Evolutionary conservation across 306 rosid genomes (phyloP).

Genomic region (Fragaria vesca): DNA sequence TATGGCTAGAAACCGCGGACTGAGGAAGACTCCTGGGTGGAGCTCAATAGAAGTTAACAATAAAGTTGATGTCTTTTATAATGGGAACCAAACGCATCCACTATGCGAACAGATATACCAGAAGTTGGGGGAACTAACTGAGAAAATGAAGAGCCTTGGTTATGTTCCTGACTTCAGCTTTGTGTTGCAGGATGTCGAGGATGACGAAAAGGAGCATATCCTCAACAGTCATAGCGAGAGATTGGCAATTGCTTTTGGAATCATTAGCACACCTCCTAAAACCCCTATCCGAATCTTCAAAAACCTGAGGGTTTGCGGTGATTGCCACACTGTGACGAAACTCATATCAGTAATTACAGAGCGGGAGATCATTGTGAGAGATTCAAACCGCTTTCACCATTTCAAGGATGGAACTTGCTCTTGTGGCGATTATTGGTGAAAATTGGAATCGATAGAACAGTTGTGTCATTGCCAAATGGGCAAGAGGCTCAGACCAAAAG

Average conservation of each 20-base stretch:
- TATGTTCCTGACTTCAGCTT: slow-evolving; percentile 46
- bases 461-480: background rate
- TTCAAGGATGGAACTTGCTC: slow-evolving; percentile 51
- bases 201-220: slow-evolving; percentile 53
- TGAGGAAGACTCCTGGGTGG: slow-evolving; percentile 54
- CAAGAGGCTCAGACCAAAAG: background rate
- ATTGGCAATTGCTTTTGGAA: slow-evolving; percentile 46
- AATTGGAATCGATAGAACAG: background rate
- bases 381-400: slow-evolving; percentile 53
- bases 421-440: slow-evolving; percentile 58
- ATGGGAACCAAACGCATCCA: slow-evolving; percentile 47
- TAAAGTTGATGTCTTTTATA: slow-evolving; percentile 49
- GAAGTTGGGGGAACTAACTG: slow-evolving; percentile 36
- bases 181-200: slow-evolving; percentile 58
- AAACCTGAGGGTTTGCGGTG: slow-evolving; percentile 53
- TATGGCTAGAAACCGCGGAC: slow-evolving; percentile 41
- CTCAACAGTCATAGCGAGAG: slow-evolving; percentile 47
- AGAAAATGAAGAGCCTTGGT: slow-evolving; percentile 45
- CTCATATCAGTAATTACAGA: slow-evolving; percentile 37
- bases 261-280: slow-evolving; percentile 39
- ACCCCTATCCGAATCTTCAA: slow-evolving; percentile 47
- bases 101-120: slow-evolving; percentile 41
- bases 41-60: slow-evolving; percentile 52
- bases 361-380: slow-evolving; percentile 53
- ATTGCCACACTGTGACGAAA: slow-evolving; percentile 43